Evolutionary conservation across 148 eudicot genomes (phyloP).

Genomic region (Arbutus unedo): DNA sequence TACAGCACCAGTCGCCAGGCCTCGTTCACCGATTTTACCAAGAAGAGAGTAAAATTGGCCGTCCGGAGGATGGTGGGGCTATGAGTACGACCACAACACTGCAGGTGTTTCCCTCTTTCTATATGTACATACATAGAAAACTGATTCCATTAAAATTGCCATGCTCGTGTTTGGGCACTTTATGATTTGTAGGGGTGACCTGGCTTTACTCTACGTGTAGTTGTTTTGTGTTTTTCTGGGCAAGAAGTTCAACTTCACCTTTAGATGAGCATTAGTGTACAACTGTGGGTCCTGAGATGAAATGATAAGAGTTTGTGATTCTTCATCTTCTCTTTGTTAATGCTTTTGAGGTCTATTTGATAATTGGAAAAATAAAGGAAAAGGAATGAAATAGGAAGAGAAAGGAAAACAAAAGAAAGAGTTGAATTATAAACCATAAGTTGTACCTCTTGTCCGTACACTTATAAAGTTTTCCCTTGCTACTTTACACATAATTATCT

Average conservation of each 20-base stretch:
- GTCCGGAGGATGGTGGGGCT: slow-evolving; percentile 46
- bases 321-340: background rate
- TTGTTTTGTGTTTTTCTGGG: background rate
- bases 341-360: background rate
- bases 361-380: background rate
- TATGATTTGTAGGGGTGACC: background rate
- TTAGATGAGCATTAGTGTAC: background rate
- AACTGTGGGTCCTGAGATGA: background rate
- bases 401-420: background rate
- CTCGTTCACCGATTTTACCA: slow-evolving; percentile 67
- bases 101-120: slow-evolving; percentile 39
- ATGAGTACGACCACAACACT: slow-evolving; percentile 65
- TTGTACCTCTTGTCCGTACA: background rate
- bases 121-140: background rate
- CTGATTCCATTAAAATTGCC: background rate
- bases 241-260: background rate
- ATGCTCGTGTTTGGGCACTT: background rate
- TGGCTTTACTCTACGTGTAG: background rate
- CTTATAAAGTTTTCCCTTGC: background rate
- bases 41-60: slow-evolving; percentile 70
- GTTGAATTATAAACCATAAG: background rate
- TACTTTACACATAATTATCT: background rate
- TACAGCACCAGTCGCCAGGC: slow-evolving; percentile 68
- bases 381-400: background rate
- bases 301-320: background rate